These are phyloP conservation scores for Cystobasidium ongulense DNA, from an alignment of 768 basidiomycete genomes.

Conservation along the genomic window DNA sequence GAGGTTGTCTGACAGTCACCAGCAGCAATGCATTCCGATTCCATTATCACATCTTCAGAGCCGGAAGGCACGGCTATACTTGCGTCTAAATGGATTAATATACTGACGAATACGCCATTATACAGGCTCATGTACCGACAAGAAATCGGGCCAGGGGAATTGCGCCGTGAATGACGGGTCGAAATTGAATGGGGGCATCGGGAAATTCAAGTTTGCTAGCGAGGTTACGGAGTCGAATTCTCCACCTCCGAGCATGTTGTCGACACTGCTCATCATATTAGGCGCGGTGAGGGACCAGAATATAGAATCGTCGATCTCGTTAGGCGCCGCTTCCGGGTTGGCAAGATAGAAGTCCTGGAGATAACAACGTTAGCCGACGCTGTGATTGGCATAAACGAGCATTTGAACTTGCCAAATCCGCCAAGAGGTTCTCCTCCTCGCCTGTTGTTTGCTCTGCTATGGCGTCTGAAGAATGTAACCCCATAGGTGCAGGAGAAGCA, in stretches of 20 bases:
- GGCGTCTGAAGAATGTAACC: neutral
- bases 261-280: neutral
- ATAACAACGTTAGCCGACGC: neutral
- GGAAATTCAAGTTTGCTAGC: neutral
- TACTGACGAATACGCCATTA: too few species aligned
- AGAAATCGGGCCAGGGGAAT: neutral
- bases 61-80: too few species aligned
- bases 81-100: too few species aligned
- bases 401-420: neutral
- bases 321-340: neutral
- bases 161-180: neutral
- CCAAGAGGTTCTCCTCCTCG: neutral
- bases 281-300: conserved; percentile 1
- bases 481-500: neutral
- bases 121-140: too few species aligned
- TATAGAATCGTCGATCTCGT: neutral
- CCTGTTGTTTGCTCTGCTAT: neutral
- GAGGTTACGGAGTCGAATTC: neutral
- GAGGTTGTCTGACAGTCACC: too few species aligned
- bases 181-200: neutral
- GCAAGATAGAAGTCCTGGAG: neutral
- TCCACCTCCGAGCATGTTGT: neutral
- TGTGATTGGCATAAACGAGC: neutral
- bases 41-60: too few species aligned
- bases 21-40: too few species aligned